Percentiles rank a stretch among this genome's conserved stretches.
phyloP scores from a whole-genome alignment of 2,329 filamentous ascomycete genomes.

The Corynespora cassiicola region DNA sequence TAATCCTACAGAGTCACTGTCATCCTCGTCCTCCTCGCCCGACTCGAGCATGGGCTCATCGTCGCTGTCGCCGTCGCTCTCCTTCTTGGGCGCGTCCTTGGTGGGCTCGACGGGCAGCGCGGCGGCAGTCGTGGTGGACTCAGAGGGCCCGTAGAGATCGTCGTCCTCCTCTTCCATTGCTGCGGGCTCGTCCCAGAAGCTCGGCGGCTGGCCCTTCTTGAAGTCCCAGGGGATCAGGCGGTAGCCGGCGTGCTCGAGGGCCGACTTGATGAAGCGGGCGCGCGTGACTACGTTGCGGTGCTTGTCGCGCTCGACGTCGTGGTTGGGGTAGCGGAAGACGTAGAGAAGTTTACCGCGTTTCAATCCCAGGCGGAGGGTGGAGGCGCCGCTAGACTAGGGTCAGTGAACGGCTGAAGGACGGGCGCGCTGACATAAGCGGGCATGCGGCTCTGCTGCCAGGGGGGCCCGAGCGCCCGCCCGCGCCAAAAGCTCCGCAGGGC shows the following conservation, averaged over 20 bases:
- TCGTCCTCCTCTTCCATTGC: constrained; percentile 63
- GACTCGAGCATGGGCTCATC: constrained; percentile 53
- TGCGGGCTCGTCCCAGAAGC: constrained; percentile 22
- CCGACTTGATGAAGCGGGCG: constrained; percentile 27
- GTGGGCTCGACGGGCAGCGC: constrained; percentile 21
- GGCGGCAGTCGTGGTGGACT: too few relatives aligned
- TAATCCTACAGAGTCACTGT: constrained; percentile 50
- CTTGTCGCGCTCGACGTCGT: constrained; percentile 33
- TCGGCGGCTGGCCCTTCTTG: constrained; percentile 28
- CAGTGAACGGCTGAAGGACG: too few relatives aligned
- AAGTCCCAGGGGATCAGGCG: constrained; percentile 31
- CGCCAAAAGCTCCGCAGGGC: too few relatives aligned
- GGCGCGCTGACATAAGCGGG: too few relatives aligned
- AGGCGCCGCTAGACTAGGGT: constrained; percentile 11
- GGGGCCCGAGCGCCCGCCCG: constrained; percentile 17
- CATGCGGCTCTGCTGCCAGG: constrained; percentile 21
- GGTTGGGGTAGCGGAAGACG: constrained; percentile 26
- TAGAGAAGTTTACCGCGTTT: constrained; percentile 29
- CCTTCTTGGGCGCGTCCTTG: constrained; percentile 30
- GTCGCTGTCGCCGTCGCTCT: constrained; percentile 41
- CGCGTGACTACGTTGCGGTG: constrained; percentile 33
- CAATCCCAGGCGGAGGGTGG: constrained; percentile 25
- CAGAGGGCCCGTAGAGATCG: constrained; percentile 56
- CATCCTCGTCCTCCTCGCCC: constrained; percentile 53
- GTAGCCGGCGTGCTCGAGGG: constrained; percentile 24